Evolutionary conservation across 495 filamentous ascomycete genomes (phyloP), one percentile per base, ranked within the genome.

Genomic region (Amniculicola lignicola): DNA sequence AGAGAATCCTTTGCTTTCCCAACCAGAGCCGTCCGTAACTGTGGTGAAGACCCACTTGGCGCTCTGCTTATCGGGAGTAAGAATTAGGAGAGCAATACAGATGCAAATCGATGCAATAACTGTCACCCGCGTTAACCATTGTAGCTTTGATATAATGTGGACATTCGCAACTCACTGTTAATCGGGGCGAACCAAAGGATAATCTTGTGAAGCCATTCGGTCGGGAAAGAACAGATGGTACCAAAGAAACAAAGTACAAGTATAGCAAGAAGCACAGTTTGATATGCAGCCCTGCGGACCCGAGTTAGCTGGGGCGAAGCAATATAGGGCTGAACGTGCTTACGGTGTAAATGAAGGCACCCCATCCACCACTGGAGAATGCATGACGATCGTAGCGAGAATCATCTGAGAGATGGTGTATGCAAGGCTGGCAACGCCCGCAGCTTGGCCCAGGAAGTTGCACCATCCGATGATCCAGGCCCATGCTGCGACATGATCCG

Each of bases 151-250:
- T 23, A 16, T 40, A 15, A 4, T 6, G 7, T 51, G 23, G 7
- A 23, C 3, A 33, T 15, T 12, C 16, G 24, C 6, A 7, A 60
- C 74, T 39, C 70, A 83, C 81, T 78, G 68, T 88, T 88, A 51
- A 87, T 85, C 0, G 84, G 84, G 6, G 84, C 84, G 69, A 88
- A 88, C 82, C 83, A 87, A 4, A 84, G 66, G 22, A 87, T 72
- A 27, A 84, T 81, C 24, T 74, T 72, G 68, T 87, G 83, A 19
- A 87, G 69, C 2, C 70, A 76, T 61, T 77, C 82, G 0, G 84
- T 87, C 0, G 80, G 82, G 51, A 87, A 69, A 0, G 84, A 88
- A 67, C 82, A 85, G 3, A 87, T 79, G 7, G 77, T 65, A 2
- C 84, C 84, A 55, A 84, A 76, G 1, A 82, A 31, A 28, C 77